Evolutionary conservation across 352 stramenopile genomes (phyloP).

Genomic region (Pythium insidiosum): DNA sequence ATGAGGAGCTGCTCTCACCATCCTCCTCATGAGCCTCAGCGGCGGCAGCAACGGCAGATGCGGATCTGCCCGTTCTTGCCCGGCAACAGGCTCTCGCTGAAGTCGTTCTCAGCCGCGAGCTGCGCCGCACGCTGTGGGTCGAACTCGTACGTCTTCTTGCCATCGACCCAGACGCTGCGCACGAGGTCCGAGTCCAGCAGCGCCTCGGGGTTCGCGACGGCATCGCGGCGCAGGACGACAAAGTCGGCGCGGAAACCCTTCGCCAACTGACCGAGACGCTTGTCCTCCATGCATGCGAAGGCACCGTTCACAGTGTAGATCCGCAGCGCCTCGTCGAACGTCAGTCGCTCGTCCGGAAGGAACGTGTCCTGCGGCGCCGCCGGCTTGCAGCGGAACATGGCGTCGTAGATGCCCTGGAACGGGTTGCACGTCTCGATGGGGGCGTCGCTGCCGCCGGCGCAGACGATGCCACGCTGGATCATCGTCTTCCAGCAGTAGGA

Average conservation of each 20-base stretch:
- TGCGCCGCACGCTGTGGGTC: constrained; percentile 10
- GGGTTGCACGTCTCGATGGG: constrained; percentile 85
- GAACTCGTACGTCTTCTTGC: constrained; percentile 42
- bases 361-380: constrained; percentile 38
- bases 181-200: constrained; percentile 46
- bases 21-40: too few relatives aligned
- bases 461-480: constrained; percentile 57
- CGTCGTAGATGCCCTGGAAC: constrained; percentile 86
- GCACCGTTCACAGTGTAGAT: constrained; percentile 78
- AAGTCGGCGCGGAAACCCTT: constrained; percentile 61
- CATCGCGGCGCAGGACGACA: constrained; percentile 56
- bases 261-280: constrained; percentile 35
- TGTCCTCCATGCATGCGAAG: constrained; percentile 57
- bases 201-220: constrained; percentile 27
- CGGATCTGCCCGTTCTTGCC: constrained; percentile 66
- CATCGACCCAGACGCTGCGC: constrained; percentile 53
- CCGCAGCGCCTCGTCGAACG: constrained; percentile 64
- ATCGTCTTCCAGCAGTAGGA: constrained; percentile 87
- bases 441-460: constrained; percentile 74
- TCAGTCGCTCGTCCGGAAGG: constrained; percentile 53
- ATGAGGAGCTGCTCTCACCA: too few relatives aligned
- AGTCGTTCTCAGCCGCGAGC: constrained; percentile 17
- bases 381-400: constrained; percentile 66
- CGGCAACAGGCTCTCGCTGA: constrained; percentile 49
- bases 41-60: constrained; percentile 55